Conservation (phyloP, 2,329 filamentous ascomycete species). For the Xylariaceae sp. region DNA sequence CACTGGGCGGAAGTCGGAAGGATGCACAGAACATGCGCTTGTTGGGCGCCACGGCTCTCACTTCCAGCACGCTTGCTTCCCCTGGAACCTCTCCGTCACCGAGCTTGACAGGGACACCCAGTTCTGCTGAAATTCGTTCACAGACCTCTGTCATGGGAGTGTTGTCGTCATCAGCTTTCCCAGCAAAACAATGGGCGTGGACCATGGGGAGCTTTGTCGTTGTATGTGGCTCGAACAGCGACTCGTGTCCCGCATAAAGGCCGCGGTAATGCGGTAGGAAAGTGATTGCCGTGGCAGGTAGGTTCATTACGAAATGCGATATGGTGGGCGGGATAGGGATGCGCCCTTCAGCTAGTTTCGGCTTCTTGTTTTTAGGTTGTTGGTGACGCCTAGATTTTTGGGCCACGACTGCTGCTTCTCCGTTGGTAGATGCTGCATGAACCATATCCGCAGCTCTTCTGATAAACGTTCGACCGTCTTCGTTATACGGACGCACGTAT, state of each 20-base stretch:
- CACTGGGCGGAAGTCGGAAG: constrained; percentile 76
- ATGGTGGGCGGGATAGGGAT: constrained; percentile 68
- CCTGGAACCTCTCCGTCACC: constrained; percentile 45
- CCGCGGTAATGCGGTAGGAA: constrained; percentile 77
- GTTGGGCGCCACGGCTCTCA: constrained; percentile 84
- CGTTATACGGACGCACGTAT: constrained; percentile 76
- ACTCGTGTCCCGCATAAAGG: constrained; percentile 68
- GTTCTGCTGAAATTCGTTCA: constrained; percentile 57
- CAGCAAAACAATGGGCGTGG: constrained; percentile 92
- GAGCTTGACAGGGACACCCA: constrained; percentile 56
- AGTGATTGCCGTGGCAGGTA: constrained; percentile 82
- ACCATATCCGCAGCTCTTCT: constrained; percentile 60
- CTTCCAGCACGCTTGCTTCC: constrained; percentile 59
- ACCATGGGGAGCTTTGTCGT: constrained; percentile 67
- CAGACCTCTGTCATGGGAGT: constrained; percentile 63
- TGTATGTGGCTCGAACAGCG: constrained; percentile 60
- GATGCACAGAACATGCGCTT: constrained; percentile 97
- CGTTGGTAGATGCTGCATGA: constrained; percentile 45
- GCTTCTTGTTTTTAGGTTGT: constrained; percentile 11
- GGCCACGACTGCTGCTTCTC: constrained; percentile 51
- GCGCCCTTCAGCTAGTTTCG: constrained; percentile 35
- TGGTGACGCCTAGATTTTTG: constrained; percentile 44
- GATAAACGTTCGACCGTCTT: constrained; percentile 81
- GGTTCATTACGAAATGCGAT: constrained; percentile 96
- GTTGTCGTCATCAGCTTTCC: constrained; percentile 71